phyloP scores from a whole-genome alignment of 2,329 filamentous ascomycete species.

The Diatrype stigma region DNA sequence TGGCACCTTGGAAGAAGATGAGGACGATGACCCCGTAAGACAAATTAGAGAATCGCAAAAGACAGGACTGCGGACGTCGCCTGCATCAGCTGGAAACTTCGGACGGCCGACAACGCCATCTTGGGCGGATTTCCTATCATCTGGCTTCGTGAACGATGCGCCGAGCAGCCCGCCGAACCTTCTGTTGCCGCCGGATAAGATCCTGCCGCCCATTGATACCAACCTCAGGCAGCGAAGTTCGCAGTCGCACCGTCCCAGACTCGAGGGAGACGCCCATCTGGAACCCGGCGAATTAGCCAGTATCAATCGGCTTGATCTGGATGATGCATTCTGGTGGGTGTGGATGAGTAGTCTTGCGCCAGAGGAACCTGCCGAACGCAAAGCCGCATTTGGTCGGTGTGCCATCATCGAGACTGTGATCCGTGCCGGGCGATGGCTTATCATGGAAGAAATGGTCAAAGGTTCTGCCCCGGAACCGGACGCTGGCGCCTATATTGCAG shows the following conservation, averaged over 20 bases:
- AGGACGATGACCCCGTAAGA: slow-evolving; percentile 53
- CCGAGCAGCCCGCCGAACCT: slow-evolving; percentile 60
- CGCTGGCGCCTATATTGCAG: slow-evolving; percentile 82
- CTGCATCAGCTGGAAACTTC: slow-evolving; percentile 61
- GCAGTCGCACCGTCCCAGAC: slow-evolving; percentile 71
- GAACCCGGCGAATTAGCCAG: slow-evolving; percentile 94
- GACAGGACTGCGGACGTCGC: slow-evolving; percentile 57
- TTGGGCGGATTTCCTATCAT: slow-evolving; percentile 96
- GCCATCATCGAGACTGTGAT: slow-evolving; percentile 88
- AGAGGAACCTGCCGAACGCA: slow-evolving; percentile 80
- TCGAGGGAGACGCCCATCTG: slow-evolving; percentile 64
- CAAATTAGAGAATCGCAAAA: slow-evolving; percentile 34
- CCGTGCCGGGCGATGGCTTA: slow-evolving; percentile 76
- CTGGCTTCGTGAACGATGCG: slow-evolving; percentile 81
- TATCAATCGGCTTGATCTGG: slow-evolving; percentile 78
- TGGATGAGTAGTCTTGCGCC: slow-evolving; percentile 96
- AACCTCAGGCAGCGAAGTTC: slow-evolving; percentile 75
- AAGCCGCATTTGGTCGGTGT: slow-evolving; percentile 90
- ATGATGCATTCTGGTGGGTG: slow-evolving; percentile 99
- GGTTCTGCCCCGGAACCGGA: slow-evolving; percentile 83
- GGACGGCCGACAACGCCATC: slow-evolving; percentile 91
- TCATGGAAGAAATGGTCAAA: slow-evolving; percentile 95
- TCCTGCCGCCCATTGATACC: slow-evolving; percentile 77
- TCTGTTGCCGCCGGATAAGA: slow-evolving; percentile 85
- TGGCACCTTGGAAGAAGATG: slow-evolving; percentile 64